A percentile compares a stretch with the other conserved stretches of the same genome.
Evolutionary conservation across 129 eudicot species (phyloP).

Genomic region (Tanacetum coccineum): DNA sequence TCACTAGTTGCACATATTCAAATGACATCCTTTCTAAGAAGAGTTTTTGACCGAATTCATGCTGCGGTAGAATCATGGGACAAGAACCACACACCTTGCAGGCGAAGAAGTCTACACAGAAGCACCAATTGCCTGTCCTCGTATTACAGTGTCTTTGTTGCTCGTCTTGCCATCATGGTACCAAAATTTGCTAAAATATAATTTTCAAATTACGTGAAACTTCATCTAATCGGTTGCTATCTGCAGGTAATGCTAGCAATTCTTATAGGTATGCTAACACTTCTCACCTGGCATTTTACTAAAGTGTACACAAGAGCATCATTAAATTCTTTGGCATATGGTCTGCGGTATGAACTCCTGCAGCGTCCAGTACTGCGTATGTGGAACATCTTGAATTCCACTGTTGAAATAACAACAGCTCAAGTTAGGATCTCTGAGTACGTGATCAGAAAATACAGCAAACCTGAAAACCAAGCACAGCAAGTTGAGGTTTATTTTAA

Average conservation of each 20-base stretch:
- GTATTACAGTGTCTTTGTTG: slow-evolving; percentile 85
- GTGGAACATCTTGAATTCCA: slow-evolving; percentile 90
- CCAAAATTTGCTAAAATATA: not conserved
- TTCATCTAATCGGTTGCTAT: not conserved
- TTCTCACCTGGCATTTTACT: slow-evolving; percentile 95
- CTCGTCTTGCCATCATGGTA: slow-evolving; percentile 97
- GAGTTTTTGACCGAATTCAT: slow-evolving; percentile 22
- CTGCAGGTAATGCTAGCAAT: slow-evolving; percentile 91
- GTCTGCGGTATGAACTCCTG: slow-evolving; percentile 76
- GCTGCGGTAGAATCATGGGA: slow-evolving; percentile 39
- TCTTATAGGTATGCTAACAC: slow-evolving; percentile 81
- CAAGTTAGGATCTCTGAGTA: slow-evolving; percentile 87
- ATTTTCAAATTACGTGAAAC: not conserved
- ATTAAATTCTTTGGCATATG: slow-evolving; percentile 70
- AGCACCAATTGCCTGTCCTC: slow-evolving; percentile 65
- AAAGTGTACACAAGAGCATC: slow-evolving; percentile 85
- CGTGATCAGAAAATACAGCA: slow-evolving; percentile 62
- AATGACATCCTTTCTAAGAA: slow-evolving; percentile 34
- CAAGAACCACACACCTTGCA: slow-evolving; percentile 35
- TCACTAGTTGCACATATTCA: slow-evolving; percentile 19
- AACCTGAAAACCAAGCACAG: slow-evolving; percentile 70
- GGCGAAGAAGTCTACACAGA: slow-evolving; percentile 37
- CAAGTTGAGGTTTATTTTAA: slow-evolving; percentile 75
- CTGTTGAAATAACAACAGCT: slow-evolving; percentile 89
- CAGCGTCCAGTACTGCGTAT: slow-evolving; percentile 84